These are phyloP conservation scores for Escallonia herrerae DNA, from an alignment of 129 eudicot genomes.

Conservation along the genomic window DNA sequence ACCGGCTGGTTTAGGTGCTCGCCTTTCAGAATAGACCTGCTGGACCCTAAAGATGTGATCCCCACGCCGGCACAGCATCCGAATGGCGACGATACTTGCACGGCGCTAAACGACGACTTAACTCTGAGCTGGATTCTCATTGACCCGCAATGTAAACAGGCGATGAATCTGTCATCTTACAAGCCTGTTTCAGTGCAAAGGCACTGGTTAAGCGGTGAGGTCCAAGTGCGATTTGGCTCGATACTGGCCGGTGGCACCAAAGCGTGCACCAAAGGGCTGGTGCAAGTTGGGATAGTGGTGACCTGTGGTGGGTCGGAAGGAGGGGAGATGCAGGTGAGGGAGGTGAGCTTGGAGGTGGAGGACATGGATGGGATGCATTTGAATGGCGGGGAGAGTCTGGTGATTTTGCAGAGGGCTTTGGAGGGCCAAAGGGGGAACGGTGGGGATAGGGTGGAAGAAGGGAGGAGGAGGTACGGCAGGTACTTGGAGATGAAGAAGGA, in stretches of 20 bases:
- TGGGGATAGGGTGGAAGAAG: constrained; percentile 9
- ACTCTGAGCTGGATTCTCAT: constrained; percentile 22
- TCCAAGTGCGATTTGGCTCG: constrained; percentile 6
- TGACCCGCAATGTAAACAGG: constrained; percentile 6
- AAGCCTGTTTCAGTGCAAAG: constrained; percentile 12
- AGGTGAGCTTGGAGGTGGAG: constrained; percentile 23
- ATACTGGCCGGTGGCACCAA: not conserved
- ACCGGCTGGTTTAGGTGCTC: constrained; percentile 12
- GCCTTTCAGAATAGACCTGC: constrained; percentile 19
- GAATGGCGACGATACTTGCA: not conserved
- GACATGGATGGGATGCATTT: constrained; percentile 21
- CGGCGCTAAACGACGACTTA: not conserved
- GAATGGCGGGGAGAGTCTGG: constrained; percentile 20
- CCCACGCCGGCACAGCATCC: not conserved
- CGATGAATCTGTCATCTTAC: constrained; percentile 13
- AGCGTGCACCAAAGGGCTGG: not conserved
- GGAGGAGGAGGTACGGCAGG: constrained; percentile 17
- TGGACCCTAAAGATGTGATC: constrained; percentile 14
- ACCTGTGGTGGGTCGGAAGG: constrained; percentile 13
- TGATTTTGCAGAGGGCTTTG: constrained; percentile 13
- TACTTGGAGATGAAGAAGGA: constrained; percentile 11
- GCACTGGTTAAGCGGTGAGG: constrained; percentile 23
- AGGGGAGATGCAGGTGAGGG: constrained; percentile 22
- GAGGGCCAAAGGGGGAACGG: constrained; percentile 3
- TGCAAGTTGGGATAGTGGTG: constrained; percentile 14